Conservation (phyloP, 108 stramenopile genomes). For the Asterionellopsis glacialis region DNA sequence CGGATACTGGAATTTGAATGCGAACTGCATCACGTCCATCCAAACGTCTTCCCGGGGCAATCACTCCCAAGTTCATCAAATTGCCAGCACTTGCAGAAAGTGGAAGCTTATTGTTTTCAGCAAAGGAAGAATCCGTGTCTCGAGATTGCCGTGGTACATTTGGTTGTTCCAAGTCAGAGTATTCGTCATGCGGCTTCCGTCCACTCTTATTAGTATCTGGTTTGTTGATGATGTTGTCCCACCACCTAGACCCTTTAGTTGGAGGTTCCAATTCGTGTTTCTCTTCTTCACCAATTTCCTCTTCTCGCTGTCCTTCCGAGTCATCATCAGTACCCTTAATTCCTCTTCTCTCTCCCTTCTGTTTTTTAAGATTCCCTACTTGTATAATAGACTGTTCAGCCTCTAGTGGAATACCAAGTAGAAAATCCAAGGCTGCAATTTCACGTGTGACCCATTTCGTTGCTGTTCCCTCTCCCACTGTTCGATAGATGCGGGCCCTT, state of each 20-base stretch:
- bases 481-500: no score
- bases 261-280: conserved; percentile 6
- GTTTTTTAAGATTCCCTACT: conserved; percentile 40
- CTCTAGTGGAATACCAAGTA: conserved; percentile 64
- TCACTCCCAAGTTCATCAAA: conserved; percentile 20
- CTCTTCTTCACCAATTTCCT: background rate
- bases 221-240: conserved; percentile 47
- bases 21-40: conserved; percentile 65
- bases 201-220: conserved; percentile 3
- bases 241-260: conserved; percentile 51
- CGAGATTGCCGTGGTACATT: conserved; percentile 9
- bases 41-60: conserved; percentile 67
- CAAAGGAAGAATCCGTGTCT: no score
- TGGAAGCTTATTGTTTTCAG: background rate
- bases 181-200: conserved; percentile 31
- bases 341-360: conserved; percentile 24
- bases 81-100: background rate
- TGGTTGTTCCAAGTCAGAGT: conserved; percentile 58
- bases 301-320: background rate
- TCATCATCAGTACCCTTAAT: background rate
- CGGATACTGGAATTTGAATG: conserved; percentile 43
- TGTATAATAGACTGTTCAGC: conserved; percentile 62
- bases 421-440: conserved; percentile 86
- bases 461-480: background rate
- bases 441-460: conserved; percentile 66